These are phyloP conservation scores for Achlya hypogyna DNA, from an alignment of 352 stramenopile genomes.

Conservation along the genomic window DNA sequence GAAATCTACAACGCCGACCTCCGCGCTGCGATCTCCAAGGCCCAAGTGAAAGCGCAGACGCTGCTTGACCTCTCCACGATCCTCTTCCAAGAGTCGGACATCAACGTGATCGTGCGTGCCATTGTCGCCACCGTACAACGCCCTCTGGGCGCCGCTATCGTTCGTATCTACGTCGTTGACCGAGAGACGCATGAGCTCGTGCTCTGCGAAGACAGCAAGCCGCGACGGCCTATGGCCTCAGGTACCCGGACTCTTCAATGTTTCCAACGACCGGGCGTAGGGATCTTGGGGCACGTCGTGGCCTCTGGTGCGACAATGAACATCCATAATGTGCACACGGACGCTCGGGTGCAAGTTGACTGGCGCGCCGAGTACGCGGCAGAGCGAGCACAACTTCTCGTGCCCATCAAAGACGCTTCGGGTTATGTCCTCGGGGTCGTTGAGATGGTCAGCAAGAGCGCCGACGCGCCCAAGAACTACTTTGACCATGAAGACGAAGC, in stretches of 20 bases:
- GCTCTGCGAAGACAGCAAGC: not conserved
- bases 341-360: not conserved
- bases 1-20: slow-evolving; percentile 48
- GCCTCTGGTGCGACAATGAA: not conserved
- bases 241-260: not conserved
- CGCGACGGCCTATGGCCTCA: not conserved
- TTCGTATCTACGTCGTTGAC: slow-evolving; percentile 60
- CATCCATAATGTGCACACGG: not conserved
- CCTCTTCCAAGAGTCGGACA: slow-evolving; percentile 56
- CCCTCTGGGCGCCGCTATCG: slow-evolving; percentile 40
- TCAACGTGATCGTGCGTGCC: slow-evolving; percentile 39
- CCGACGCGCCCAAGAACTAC: slow-evolving; percentile 34
- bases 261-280: not conserved
- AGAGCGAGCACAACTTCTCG: not conserved
- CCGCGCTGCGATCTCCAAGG: slow-evolving; percentile 44
- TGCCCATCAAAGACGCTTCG: not conserved
- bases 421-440: slow-evolving; percentile 34
- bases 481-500: slow-evolving; percentile 68
- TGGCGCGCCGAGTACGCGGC: not conserved
- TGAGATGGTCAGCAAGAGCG: slow-evolving; percentile 55
- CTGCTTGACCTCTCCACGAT: slow-evolving; percentile 53
- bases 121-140: slow-evolving; percentile 47
- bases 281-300: not conserved
- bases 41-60: slow-evolving; percentile 54
- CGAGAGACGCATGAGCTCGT: slow-evolving; percentile 41